Evolutionary conservation across 257 asterid genomes (phyloP).

Genomic region (Parsonsia alboflavescens): DNA sequence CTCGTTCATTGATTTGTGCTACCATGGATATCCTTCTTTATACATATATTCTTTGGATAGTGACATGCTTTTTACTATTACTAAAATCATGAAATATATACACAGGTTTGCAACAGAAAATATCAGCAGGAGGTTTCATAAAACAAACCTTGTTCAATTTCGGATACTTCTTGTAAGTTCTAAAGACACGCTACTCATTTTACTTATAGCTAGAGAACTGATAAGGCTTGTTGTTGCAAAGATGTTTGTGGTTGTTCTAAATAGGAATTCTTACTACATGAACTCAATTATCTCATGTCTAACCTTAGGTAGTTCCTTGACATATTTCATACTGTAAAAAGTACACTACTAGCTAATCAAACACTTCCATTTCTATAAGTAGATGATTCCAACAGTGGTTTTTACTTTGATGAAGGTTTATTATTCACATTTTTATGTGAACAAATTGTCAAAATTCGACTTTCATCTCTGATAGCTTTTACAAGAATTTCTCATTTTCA

Average conservation of each 20-base stretch:
- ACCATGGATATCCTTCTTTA: neutral
- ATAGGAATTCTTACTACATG: neutral
- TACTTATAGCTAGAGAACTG: too few relatives aligned
- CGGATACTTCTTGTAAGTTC: slow-evolving; percentile 81
- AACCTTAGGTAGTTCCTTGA: neutral
- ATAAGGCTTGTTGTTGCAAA: neutral
- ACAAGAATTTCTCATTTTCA: neutral
- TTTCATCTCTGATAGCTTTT: neutral
- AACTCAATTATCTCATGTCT: neutral
- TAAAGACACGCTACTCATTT: slow-evolving; percentile 8
- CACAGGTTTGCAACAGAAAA: slow-evolving; percentile 92
- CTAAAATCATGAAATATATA: slow-evolving; percentile 8
- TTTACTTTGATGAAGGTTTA: neutral
- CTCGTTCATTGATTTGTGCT: neutral
- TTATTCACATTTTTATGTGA: neutral
- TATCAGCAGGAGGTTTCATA: slow-evolving; percentile 74
- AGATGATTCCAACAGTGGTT: neutral
- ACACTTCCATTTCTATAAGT: neutral
- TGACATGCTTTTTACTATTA: neutral
- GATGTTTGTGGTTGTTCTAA: neutral
- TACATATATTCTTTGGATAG: neutral
- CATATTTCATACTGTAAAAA: neutral
- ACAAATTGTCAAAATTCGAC: neutral
- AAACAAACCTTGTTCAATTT: slow-evolving; percentile 64
- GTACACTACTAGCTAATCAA: neutral